Conservation (phyloP, 2,329 filamentous ascomycete species). For the Ophiognomonia clavigignenti-juglandacearum region DNA sequence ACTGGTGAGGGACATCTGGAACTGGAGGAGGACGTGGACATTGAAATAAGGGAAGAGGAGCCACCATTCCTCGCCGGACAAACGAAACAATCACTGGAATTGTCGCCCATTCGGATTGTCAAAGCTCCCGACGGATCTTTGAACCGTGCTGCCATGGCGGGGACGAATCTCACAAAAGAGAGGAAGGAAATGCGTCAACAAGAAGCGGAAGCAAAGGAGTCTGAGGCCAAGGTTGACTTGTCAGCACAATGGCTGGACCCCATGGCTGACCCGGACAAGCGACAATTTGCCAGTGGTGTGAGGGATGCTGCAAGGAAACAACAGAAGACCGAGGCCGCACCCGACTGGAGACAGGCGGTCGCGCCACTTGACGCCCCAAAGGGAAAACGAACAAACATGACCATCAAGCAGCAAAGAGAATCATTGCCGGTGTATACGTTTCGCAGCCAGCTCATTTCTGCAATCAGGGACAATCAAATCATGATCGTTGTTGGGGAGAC, state of each 20-base stretch:
- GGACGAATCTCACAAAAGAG: conserved; percentile 83
- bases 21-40: conserved; percentile 93
- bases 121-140: conserved; percentile 98
- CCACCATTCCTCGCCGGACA: conserved; percentile 94
- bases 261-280: conserved; percentile 80
- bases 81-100: conserved; percentile 90
- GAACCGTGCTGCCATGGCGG: conserved; percentile 93
- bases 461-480: conserved; percentile 81
- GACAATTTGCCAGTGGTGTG: conserved; percentile 85
- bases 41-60: conserved; percentile 93
- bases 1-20: conserved; percentile 84
- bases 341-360: conserved; percentile 88
- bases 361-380: conserved; percentile 74
- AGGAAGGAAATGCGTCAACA: conserved; percentile 83
- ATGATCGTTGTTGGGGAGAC: conserved; percentile 97
- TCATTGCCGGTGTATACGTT: conserved; percentile 86
- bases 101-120: conserved; percentile 93
- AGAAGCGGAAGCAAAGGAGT: conserved; percentile 74
- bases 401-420: conserved; percentile 92
- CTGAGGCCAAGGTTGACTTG: conserved; percentile 77
- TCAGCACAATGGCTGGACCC: conserved; percentile 94
- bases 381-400: conserved; percentile 83
- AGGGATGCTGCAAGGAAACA: conserved; percentile 59
- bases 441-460: conserved; percentile 79
- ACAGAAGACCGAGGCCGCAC: conserved; percentile 63